phyloP scores from a whole-genome alignment of 1,139 yeast species.

The Nakaseomyces delphensis region DNA sequence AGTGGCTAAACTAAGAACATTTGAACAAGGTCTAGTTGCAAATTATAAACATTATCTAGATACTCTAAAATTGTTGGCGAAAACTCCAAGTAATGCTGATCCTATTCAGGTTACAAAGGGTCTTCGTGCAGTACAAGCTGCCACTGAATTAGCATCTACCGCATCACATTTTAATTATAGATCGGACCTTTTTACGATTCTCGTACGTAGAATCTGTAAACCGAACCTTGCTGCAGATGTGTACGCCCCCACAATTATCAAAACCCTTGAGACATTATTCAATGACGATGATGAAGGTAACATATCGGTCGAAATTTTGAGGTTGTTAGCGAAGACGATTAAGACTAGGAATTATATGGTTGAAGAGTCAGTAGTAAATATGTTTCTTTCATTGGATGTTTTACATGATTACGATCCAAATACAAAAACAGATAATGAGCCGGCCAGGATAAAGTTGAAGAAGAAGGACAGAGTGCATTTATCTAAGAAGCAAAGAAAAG shows the following conservation, averaged over 20 bases:
- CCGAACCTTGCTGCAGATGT: slow-evolving; percentile 42
- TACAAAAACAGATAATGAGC: slow-evolving; percentile 37
- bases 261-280: slow-evolving; percentile 56
- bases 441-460: slow-evolving; percentile 44
- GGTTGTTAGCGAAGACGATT: slow-evolving; percentile 58
- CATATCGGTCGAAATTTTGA: slow-evolving; percentile 63
- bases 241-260: slow-evolving; percentile 49
- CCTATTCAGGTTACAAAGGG: slow-evolving; percentile 37
- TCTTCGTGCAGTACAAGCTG: slow-evolving; percentile 40
- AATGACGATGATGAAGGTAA: slow-evolving; percentile 74
- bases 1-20: slow-evolving; percentile 61
- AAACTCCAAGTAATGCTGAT: slow-evolving; percentile 32
- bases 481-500: slow-evolving; percentile 79
- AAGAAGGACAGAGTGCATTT: slow-evolving; percentile 86
- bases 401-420: slow-evolving; percentile 76
- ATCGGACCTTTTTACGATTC: slow-evolving; percentile 56
- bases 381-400: slow-evolving; percentile 63
- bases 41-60: slow-evolving; percentile 66
- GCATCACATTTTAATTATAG: slow-evolving; percentile 77
- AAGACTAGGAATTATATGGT: slow-evolving; percentile 70
- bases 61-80: slow-evolving; percentile 37
- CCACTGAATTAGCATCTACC: slow-evolving; percentile 64
- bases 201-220: slow-evolving; percentile 58
- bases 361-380: slow-evolving; percentile 72
- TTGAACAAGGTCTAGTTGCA: slow-evolving; percentile 67